Base-by-base conservation (phyloP, 1,139 yeast genomes). In the Geotrichum europaeum region DNA sequence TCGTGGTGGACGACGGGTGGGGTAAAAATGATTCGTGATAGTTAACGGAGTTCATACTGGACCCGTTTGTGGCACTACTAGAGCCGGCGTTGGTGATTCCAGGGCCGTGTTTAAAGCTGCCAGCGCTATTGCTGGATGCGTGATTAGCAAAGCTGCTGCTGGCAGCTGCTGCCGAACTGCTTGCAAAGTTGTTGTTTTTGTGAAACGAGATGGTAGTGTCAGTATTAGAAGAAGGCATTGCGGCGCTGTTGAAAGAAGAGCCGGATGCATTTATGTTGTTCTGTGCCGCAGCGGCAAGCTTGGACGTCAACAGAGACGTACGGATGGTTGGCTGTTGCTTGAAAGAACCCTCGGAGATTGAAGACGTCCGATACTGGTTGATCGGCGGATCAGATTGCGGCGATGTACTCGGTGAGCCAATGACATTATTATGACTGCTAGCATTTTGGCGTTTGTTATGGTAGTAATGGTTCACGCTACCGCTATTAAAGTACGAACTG, bases 1-100 rank as follows among this genome's bases (percentile, higher is more conserved):
- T 67, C 34, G 74, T 67, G 13, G 70, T 64, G 3, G 65, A 62
- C 15, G 71, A 64, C 15, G 73, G 70, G 49, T 67, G 68, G 15
- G 72, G 70, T 22, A 64, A 58, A 58, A 70, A 69, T 34, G 63
- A 60, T 32, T 66, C 68, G 49, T 63, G 63, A 10, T 36, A 36
- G 24, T 43, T 28, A 3, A 59, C 43, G 10, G 65, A 57, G 18
- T 56, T 54, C 36, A n/a, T 18, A 28, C 51, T 18, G 45, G 47
- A 53, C 51, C 55, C 51, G 45, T 53, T 53, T 4, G 43, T 13
- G 43, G 18, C 18, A 36, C 10, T 36, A 9, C 32, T 28, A 12
- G 51, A 51, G 13, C 51, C 47, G 10, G 50, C 10, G 22, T 53
- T 28, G 10, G 9, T 5, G 32, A 7, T 5, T 28, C 32, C 32